Evolutionary conservation across 805 yeast species (phyloP).

Genomic region (Saccharomycopsis oosterbeekiorum): DNA sequence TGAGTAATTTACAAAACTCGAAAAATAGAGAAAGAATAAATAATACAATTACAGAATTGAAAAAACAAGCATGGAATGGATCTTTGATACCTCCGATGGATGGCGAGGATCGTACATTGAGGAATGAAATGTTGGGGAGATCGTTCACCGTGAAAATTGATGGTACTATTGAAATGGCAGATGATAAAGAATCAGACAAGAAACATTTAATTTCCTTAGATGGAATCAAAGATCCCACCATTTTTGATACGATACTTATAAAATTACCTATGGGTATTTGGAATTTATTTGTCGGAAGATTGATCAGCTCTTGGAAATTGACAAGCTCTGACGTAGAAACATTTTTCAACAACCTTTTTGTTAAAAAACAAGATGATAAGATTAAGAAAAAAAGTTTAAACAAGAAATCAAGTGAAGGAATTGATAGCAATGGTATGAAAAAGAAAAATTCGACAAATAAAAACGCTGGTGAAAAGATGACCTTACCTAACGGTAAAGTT

Average conservation of each 20-base stretch:
- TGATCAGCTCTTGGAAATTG: slow-evolving; percentile 17
- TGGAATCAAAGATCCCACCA: slow-evolving; percentile 39
- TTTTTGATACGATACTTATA: slow-evolving; percentile 39
- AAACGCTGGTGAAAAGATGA: slow-evolving; percentile 35
- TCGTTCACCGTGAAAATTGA: slow-evolving; percentile 46
- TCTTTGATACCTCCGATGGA: slow-evolving; percentile 39
- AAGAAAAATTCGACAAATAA: slow-evolving; percentile 25
- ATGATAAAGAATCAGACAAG: slow-evolving; percentile 31
- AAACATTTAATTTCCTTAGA: slow-evolving; percentile 36
- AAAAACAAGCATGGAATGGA: slow-evolving; percentile 43
- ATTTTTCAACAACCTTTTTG: not conserved
- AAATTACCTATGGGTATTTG: slow-evolving; percentile 34
- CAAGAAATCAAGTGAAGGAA: slow-evolving; percentile 10
- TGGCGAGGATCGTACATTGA: slow-evolving; percentile 34
- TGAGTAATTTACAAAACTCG: slow-evolving; percentile 41
- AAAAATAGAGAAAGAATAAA: slow-evolving; percentile 52
- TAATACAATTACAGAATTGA: slow-evolving; percentile 41
- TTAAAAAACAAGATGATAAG: not conserved
- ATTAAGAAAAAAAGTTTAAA: not conserved
- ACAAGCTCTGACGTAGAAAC: not conserved
- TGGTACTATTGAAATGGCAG: slow-evolving; percentile 40
- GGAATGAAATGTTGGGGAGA: slow-evolving; percentile 35
- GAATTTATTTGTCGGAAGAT: slow-evolving; percentile 36
- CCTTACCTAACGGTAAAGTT: slow-evolving; percentile 54
- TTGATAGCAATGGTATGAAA: slow-evolving; percentile 20